These are phyloP conservation scores for Tolypocladium sp. DNA, from an alignment of 2,329 filamentous ascomycete genomes.

Conservation along the genomic window DNA sequence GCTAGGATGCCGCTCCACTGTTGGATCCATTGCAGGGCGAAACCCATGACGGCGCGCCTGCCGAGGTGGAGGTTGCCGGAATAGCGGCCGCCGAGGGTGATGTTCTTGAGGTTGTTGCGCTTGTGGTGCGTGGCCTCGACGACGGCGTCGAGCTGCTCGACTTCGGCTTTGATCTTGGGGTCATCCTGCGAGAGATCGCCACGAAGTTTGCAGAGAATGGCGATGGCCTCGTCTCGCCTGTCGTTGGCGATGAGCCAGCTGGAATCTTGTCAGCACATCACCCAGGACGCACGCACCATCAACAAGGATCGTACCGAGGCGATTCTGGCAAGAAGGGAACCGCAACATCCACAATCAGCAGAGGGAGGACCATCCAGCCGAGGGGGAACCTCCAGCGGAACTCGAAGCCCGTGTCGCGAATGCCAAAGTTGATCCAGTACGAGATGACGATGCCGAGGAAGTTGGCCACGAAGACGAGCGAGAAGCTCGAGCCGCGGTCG, in stretches of 20 bases:
- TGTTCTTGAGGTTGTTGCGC: conserved; percentile 27
- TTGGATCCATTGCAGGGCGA: conserved; percentile 31
- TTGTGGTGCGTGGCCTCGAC: conserved; percentile 27
- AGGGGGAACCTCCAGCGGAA: conserved; percentile 28
- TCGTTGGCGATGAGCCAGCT: conserved; percentile 28
- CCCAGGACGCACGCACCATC: too few relatives aligned
- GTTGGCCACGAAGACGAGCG: conserved; percentile 42
- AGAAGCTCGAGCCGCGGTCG: conserved; percentile 35
- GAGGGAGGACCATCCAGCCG: conserved; percentile 31
- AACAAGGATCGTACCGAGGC: too few relatives aligned
- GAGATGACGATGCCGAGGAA: conserved; percentile 38
- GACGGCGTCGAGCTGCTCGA: conserved; percentile 30
- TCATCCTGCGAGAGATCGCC: conserved; percentile 22
- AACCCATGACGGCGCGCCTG: conserved; percentile 28
- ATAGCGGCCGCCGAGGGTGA: conserved; percentile 25
- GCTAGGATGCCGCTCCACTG: conserved; percentile 34
- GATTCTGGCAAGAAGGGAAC: conserved; percentile 35
- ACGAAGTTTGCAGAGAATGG: conserved; percentile 20
- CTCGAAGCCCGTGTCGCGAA: conserved; percentile 16
- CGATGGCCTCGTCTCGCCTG: conserved; percentile 19
- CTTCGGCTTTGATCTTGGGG: conserved; percentile 20
- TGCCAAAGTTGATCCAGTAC: conserved; percentile 29
- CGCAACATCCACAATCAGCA: conserved; percentile 26
- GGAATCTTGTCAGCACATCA: background rate
- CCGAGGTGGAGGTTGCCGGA: conserved; percentile 27